These are phyloP conservation scores for Porodaedalea pini DNA, from an alignment of 1,284 basidiomycete genomes.

Conservation along the genomic window DNA sequence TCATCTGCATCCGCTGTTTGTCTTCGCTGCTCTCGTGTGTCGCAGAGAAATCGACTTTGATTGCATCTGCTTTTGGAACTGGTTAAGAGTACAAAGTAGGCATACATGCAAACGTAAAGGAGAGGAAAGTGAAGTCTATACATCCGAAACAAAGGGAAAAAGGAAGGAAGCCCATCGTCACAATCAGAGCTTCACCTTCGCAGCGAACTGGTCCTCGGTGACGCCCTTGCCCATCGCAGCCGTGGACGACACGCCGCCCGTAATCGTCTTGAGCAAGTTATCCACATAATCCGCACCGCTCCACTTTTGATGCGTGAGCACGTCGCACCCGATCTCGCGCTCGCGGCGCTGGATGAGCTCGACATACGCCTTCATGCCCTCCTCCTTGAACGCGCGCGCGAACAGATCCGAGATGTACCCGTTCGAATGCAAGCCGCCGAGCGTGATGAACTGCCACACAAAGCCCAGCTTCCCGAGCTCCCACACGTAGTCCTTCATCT, in stretches of 20 bases:
- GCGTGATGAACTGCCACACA: slow-evolving; percentile 98
- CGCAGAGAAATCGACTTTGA: too few species aligned
- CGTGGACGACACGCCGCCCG: slow-evolving; percentile 92
- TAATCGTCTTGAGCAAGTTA: slow-evolving; percentile 89
- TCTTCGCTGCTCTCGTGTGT: too few species aligned
- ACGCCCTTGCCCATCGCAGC: slow-evolving; percentile 94
- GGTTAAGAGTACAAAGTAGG: too few species aligned
- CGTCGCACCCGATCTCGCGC: slow-evolving; percentile 86
- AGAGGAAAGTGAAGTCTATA: background rate
- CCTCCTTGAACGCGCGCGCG: slow-evolving; percentile 81
- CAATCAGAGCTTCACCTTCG: slow-evolving; percentile 15
- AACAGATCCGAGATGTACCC: slow-evolving; percentile 96
- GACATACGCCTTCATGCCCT: slow-evolving; percentile 92
- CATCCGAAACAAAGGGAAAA: background rate
- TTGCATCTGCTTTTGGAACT: too few species aligned
- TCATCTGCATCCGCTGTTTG: too few species aligned
- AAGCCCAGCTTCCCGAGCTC: slow-evolving; percentile 90
- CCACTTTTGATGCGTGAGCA: slow-evolving; percentile 93
- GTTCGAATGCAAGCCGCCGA: slow-evolving; percentile 95
- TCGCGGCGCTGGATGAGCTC: slow-evolving; percentile 83
- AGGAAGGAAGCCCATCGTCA: too few species aligned
- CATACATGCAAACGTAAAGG: too few species aligned
- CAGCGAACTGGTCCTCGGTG: slow-evolving; percentile 84
- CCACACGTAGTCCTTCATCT: slow-evolving; percentile 94
- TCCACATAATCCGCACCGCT: slow-evolving; percentile 93